These are phyloP conservation scores for Elongisporangium senticosum DNA, from an alignment of 352 stramenopile species.

Conservation along the genomic window DNA sequence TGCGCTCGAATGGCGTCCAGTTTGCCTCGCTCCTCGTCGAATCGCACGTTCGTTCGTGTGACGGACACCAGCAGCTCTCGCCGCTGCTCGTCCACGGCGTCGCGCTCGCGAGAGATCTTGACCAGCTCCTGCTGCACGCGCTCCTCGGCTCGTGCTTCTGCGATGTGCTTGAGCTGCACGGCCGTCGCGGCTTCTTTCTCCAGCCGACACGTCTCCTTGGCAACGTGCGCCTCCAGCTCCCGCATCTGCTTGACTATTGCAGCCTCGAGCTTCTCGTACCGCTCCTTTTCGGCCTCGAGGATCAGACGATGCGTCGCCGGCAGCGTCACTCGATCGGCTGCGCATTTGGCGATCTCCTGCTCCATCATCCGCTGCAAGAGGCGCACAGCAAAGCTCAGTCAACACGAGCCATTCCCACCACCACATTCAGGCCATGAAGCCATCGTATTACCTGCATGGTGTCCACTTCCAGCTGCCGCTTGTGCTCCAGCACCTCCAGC, in stretches of 20 bases:
- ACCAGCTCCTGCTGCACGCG: conserved; percentile 58
- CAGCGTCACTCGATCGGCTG: conserved; percentile 45
- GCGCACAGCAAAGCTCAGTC: not conserved
- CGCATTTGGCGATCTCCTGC: conserved; percentile 31
- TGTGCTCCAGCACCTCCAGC: conserved; percentile 53
- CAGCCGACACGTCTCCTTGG: conserved; percentile 31
- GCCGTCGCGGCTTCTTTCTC: conserved; percentile 36
- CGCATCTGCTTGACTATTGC: conserved; percentile 41
- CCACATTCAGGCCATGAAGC: not conserved
- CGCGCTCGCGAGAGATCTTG: conserved; percentile 61
- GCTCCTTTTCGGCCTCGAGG: conserved; percentile 55
- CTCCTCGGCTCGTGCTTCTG: conserved; percentile 54
- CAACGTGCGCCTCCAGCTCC: conserved; percentile 42
- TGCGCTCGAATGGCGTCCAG: conserved; percentile 52
- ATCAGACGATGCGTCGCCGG: conserved; percentile 50
- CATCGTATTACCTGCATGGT: conserved; percentile 17
- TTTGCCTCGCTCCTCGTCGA: conserved; percentile 68
- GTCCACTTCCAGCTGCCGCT: conserved; percentile 48
- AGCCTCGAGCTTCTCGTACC: conserved; percentile 55
- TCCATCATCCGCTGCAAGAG: conserved; percentile 19
- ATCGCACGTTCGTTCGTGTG: conserved; percentile 36
- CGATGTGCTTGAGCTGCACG: conserved; percentile 20
- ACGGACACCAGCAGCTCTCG: conserved; percentile 55
- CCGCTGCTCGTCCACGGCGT: conserved; percentile 68
- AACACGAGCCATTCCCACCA: not conserved